Evolutionary conservation across 2,329 filamentous ascomycete genomes (phyloP).

Genomic region (Penicillium sp.): DNA sequence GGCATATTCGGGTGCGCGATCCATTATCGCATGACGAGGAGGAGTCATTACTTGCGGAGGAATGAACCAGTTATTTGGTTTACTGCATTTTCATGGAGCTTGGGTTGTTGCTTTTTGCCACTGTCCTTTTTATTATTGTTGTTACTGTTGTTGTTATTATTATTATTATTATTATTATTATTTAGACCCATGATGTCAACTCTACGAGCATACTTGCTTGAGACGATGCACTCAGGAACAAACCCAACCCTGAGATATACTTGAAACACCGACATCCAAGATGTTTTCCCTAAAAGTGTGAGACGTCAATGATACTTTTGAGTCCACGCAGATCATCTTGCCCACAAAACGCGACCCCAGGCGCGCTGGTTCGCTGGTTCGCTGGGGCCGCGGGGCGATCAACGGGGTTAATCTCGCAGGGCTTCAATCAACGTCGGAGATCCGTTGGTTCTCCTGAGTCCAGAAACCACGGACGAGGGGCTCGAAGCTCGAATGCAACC

Average conservation of each 20-base stretch:
- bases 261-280: background rate
- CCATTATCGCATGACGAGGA: slow-evolving; percentile 9
- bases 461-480: background rate
- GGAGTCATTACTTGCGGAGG: slow-evolving; percentile 13
- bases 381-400: slow-evolving; percentile 13
- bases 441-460: slow-evolving; percentile 15
- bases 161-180: background rate
- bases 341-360: background rate
- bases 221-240: background rate
- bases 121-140: background rate
- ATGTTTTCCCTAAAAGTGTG: slow-evolving; percentile 1
- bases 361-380: slow-evolving; percentile 13
- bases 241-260: background rate
- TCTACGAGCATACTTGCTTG: background rate
- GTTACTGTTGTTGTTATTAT: too few species aligned
- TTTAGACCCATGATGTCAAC: background rate
- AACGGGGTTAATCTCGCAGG: slow-evolving; percentile 18
- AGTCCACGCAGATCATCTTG: slow-evolving; percentile 1
- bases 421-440: slow-evolving; percentile 20
- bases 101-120: background rate
- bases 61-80: background rate
- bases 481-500: slow-evolving; percentile 21
- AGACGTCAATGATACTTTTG: slow-evolving; percentile 8
- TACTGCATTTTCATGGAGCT: too few species aligned
- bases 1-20: slow-evolving; percentile 14